Evolutionary conservation across 225 moss, liverwort and hornwort species (phyloP).

Genomic region (Marchantia paleacea): DNA sequence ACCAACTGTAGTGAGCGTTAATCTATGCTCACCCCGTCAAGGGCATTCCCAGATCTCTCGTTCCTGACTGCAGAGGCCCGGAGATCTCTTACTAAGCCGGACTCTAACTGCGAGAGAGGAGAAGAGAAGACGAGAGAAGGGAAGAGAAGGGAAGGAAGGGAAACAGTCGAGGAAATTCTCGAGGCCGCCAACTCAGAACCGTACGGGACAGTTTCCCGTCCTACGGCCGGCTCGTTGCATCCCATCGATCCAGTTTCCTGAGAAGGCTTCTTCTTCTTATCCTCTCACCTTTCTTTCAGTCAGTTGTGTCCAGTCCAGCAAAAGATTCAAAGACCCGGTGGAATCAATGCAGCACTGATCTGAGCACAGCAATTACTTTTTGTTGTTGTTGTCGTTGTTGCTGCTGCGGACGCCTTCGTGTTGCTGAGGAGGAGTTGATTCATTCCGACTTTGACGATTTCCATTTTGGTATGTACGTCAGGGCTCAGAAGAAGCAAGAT

Average conservation of each 20-base stretch:
- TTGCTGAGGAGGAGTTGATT: background rate
- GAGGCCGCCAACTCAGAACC: conserved; percentile 18
- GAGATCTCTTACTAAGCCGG: background rate
- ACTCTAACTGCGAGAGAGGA: background rate
- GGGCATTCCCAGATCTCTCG: background rate
- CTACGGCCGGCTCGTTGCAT: background rate
- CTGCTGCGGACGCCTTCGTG: background rate
- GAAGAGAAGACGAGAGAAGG: background rate
- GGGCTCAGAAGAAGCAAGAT: no score
- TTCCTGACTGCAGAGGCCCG: no score
- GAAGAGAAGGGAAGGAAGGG: background rate
- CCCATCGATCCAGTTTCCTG: no score
- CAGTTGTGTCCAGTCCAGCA: background rate
- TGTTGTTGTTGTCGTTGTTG: no score
- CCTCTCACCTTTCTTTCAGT: background rate
- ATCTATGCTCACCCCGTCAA: conserved; percentile 3
- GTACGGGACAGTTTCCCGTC: conserved; percentile 15
- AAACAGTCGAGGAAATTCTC: background rate
- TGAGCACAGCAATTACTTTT: no score
- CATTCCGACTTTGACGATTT: background rate
- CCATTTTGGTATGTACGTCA: background rate
- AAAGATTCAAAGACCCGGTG: background rate
- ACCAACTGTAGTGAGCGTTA: background rate
- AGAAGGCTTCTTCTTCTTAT: background rate
- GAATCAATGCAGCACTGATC: background rate